These are phyloP conservation scores for Thalassiosira livingstoniorum DNA, from an alignment of 352 stramenopile species.

Conservation along the genomic window DNA sequence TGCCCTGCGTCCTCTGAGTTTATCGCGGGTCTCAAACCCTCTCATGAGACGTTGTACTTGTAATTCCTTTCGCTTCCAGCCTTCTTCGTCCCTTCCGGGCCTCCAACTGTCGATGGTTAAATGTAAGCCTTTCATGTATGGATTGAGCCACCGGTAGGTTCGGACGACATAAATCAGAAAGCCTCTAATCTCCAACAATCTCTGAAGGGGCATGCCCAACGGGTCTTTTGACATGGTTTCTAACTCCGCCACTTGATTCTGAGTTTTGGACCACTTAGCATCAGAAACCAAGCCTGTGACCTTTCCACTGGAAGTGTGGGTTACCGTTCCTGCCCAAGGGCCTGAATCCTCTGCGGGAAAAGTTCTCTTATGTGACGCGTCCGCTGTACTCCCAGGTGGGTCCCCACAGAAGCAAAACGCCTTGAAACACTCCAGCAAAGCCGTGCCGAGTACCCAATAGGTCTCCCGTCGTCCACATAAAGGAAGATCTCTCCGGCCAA, in stretches of 20 bases:
- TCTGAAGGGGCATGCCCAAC: background rate
- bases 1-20: too few relatives aligned
- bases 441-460: background rate
- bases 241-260: background rate
- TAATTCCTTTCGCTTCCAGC: constrained; percentile 21
- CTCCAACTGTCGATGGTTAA: constrained; percentile 49
- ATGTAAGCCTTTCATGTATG: constrained; percentile 56
- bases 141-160: constrained; percentile 30
- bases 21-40: background rate
- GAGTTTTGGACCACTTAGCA: constrained; percentile 7
- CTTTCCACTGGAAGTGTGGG: background rate
- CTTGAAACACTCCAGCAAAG: background rate
- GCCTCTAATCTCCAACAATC: constrained; percentile 14
- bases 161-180: constrained; percentile 45
- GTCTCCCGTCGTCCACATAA: background rate
- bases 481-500: background rate
- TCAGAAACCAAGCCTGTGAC: background rate
- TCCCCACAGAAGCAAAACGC: background rate
- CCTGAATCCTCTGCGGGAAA: background rate
- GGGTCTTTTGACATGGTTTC: background rate
- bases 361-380: background rate
- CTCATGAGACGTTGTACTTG: background rate
- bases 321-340: background rate
- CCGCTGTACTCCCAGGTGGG: background rate
- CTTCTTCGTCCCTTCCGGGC: constrained; percentile 23